Percentiles rank a stretch among this genome's conserved stretches.
phyloP scores from a whole-genome alignment of 169 alveolate species.

The Cryptosporidium sp. region DNA sequence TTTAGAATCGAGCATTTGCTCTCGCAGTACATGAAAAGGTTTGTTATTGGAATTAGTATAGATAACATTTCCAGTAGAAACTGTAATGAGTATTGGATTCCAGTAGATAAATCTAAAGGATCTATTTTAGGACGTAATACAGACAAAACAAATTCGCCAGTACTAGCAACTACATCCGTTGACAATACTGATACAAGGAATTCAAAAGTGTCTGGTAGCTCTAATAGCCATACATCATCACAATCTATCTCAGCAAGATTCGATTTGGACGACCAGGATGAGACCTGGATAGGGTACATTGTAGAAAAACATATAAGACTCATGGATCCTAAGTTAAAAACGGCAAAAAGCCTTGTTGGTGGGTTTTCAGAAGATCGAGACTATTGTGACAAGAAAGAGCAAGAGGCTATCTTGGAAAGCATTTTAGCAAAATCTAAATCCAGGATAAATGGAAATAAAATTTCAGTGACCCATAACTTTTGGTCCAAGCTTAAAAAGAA shows the following conservation, averaged over 20 bases:
- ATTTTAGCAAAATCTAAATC: not conserved
- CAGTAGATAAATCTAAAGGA: slow-evolving; percentile 4
- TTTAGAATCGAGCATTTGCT: slow-evolving; percentile 49
- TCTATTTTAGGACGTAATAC: not conserved
- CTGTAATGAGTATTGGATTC: slow-evolving; percentile 72
- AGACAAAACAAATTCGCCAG: not conserved
- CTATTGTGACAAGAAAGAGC: slow-evolving; percentile 6
- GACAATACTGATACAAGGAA: not conserved
- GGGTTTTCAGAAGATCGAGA: not conserved
- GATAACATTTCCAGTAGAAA: slow-evolving; percentile 25
- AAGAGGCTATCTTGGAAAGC: not conserved
- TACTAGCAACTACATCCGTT: not conserved
- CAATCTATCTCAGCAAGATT: not conserved
- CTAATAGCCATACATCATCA: not conserved
- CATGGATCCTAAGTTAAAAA: not conserved
- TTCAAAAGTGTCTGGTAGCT: not conserved
- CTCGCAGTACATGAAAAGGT: slow-evolving; percentile 3
- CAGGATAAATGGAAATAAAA: not conserved
- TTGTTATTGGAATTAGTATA: slow-evolving; percentile 45
- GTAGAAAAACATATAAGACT: not conserved
- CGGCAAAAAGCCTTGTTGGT: not conserved
- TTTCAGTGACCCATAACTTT: not conserved
- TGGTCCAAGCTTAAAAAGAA: slow-evolving; percentile 46
- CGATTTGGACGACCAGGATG: not conserved
- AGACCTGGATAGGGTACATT: not conserved